Base-by-base conservation (phyloP, 176 grass and related monocot species). In the Oryza punctata region DNA sequence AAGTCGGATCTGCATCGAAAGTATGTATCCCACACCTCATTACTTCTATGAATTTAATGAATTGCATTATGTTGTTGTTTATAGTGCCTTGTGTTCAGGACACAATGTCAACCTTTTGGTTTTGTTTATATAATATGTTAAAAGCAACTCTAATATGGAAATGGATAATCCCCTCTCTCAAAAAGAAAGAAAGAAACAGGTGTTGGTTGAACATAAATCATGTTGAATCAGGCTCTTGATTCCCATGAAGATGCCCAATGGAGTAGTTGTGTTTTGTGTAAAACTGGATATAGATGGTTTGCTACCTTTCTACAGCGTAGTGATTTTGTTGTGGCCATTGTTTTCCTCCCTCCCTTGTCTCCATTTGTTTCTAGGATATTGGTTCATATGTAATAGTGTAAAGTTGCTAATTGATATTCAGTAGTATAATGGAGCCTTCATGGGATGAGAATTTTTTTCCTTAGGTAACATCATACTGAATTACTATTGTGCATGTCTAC, bases 1-100 rank as follows among this genome's bases (percentile, higher is more conserved):
- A 97, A 89, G 85, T 97, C 64, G 92, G 92, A 74, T 92, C 92
- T 0, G 88, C 87, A 60, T 85, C 85, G 0, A 97, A 90, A 81
- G 91, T 92, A 75, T 12, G 61, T 57, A 27, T 33, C 38, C 45
- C 4, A 0, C 7, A 44, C 65, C 66, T 81, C 65, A 70, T 90
- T 41, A 87, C 11, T 38, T 78, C 43, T 40, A 13, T 83, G 15
- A 45, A 27, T 65, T 44, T 15, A 18, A 2, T 12, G 8, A 61
- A 7, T 78, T 71, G 59, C 46, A 79, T 67, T 79, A 64, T 35
- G 80, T 59, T 69, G 45, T 14, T 35, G 65, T 78, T 60, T 60
- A 23, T 52, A 76, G 19, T 5, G 24, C 77, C 49, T 37, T 21
- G 7, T 28, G 40, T 87, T 82, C 73, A 61, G 41, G 67, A 3